Conservation (phyloP, 108 stramenopile genomes). For the Skeletonema menzelii region DNA sequence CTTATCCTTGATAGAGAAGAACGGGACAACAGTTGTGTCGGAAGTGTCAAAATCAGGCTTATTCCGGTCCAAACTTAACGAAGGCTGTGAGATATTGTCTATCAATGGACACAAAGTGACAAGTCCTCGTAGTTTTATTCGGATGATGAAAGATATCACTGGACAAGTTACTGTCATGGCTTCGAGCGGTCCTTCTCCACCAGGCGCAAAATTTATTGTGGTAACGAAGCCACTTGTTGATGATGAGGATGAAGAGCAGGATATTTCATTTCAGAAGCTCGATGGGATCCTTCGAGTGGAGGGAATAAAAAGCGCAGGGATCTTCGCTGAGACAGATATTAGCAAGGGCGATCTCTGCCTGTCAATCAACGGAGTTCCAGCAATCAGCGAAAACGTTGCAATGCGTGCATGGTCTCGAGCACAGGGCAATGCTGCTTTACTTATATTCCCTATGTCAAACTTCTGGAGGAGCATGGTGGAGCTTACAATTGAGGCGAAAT, state of each 20-base stretch:
- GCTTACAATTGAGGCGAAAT: conserved; percentile 16
- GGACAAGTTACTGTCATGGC: conserved; percentile 15
- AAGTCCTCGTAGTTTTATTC: conserved; percentile 27
- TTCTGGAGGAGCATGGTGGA: conserved; percentile 26
- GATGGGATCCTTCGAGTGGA: conserved; percentile 25
- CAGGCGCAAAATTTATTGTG: conserved; percentile 14
- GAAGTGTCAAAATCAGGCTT: conserved; percentile 26
- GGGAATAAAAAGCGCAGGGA: conserved; percentile 1
- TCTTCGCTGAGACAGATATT: conserved; percentile 15
- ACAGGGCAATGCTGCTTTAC: conserved; percentile 5
- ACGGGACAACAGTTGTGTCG: conserved; percentile 19
- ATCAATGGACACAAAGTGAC: conserved; percentile 28
- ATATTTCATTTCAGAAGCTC: conserved; percentile 16
- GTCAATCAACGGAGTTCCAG: conserved; percentile 25
- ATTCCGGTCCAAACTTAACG: conserved; percentile 12
- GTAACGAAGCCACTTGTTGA: conserved; percentile 9
- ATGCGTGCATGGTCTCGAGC: conserved; percentile 7
- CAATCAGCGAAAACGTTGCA: conserved; percentile 4
- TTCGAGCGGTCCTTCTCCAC: conserved; percentile 21
- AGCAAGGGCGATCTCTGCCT: conserved; percentile 24
- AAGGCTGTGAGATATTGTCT: conserved; percentile 24
- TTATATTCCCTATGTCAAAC: conserved; percentile 17
- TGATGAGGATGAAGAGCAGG: neutral
- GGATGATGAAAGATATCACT: conserved; percentile 20
- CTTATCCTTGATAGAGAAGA: conserved; percentile 24